phyloP scores from a whole-genome alignment of 2,329 filamentous ascomycete genomes.

The Teratosphaeria zuluensis region DNA sequence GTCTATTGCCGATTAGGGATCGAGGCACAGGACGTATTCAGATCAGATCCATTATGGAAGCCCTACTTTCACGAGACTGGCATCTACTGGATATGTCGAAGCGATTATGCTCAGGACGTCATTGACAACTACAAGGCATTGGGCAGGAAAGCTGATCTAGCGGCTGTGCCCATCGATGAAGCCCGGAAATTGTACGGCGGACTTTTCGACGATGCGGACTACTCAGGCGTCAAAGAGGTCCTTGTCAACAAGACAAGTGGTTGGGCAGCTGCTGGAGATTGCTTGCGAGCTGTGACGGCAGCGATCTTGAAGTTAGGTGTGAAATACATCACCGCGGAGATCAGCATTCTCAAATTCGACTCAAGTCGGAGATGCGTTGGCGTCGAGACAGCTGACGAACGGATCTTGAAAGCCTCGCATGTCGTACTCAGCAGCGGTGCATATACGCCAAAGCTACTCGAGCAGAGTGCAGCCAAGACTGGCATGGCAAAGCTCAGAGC shows the following conservation, averaged over 20 bases:
- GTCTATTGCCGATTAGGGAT: slow-evolving; percentile 56
- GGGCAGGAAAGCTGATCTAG: slow-evolving; percentile 37
- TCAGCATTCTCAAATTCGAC: slow-evolving; percentile 40
- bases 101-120: slow-evolving; percentile 39
- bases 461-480: slow-evolving; percentile 41
- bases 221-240: slow-evolving; percentile 49
- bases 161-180: slow-evolving; percentile 41
- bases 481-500: slow-evolving; percentile 40
- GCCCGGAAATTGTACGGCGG: slow-evolving; percentile 48
- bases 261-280: slow-evolving; percentile 54
- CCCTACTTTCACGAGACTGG: slow-evolving; percentile 44
- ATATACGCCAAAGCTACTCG: slow-evolving; percentile 34
- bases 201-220: slow-evolving; percentile 52
- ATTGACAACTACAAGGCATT: slow-evolving; percentile 42
- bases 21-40: slow-evolving; percentile 56
- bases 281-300: slow-evolving; percentile 45
- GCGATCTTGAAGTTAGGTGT: slow-evolving; percentile 47
- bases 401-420: slow-evolving; percentile 25
- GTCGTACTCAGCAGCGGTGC: slow-evolving; percentile 34
- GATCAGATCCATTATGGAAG: slow-evolving; percentile 46
- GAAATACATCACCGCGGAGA: slow-evolving; percentile 47
- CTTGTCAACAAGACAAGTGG: slow-evolving; percentile 52
- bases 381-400: slow-evolving; percentile 31
- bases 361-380: slow-evolving; percentile 34
- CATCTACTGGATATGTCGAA: slow-evolving; percentile 40